Conservation (phyloP, 1,284 basidiomycete genomes). For the Boletus semigastroideus region DNA sequence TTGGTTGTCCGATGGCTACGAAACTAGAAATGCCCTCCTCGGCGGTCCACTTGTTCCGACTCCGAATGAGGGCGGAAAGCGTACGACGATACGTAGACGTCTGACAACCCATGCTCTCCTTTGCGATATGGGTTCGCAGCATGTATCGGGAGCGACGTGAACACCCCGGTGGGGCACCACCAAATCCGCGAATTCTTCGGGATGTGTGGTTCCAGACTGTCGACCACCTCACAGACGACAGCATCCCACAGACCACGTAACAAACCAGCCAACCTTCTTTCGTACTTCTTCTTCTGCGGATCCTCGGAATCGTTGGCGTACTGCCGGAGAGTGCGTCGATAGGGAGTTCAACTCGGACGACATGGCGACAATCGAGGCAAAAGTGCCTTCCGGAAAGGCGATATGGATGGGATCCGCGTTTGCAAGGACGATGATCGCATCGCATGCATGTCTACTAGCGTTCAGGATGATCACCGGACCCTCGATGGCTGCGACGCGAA, state of each 20-base stretch:
- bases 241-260: constrained; percentile 30
- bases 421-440: constrained; percentile 28
- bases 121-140: constrained; percentile 30
- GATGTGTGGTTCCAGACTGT: constrained; percentile 17
- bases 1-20: constrained; percentile 18
- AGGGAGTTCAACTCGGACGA: constrained; percentile 6
- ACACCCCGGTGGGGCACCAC: constrained; percentile 41
- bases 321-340: neutral
- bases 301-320: neutral
- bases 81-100: constrained; percentile 37
- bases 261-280: constrained; percentile 9
- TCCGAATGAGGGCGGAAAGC: constrained; percentile 33
- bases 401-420: constrained; percentile 15
- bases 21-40: constrained; percentile 4
- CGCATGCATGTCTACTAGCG: constrained; percentile 23
- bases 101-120: constrained; percentile 19
- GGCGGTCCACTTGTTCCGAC: constrained; percentile 3
- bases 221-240: constrained; percentile 28
- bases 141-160: constrained; percentile 39
- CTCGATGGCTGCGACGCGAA: constrained; percentile 27
- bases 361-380: constrained; percentile 5
- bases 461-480: constrained; percentile 41
- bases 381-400: constrained; percentile 10
- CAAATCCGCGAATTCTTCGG: constrained; percentile 36
- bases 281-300: neutral